These are phyloP conservation scores for Arthromyces matolae DNA, from an alignment of 768 basidiomycete species.

Conservation along the genomic window DNA sequence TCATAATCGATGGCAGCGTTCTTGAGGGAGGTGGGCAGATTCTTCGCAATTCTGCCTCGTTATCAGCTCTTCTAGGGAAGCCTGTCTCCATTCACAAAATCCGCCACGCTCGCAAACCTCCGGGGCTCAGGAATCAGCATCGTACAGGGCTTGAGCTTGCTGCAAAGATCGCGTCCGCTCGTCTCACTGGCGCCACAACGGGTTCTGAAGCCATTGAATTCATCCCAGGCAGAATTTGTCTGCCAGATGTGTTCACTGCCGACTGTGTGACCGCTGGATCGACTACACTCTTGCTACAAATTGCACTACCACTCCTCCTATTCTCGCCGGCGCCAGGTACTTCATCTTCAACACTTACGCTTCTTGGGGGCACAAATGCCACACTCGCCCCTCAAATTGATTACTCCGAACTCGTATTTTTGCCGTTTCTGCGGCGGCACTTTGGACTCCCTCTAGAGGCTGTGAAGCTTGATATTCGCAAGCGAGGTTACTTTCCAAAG, in stretches of 20 bases:
- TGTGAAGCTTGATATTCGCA: slow-evolving; percentile 43
- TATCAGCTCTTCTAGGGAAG: slow-evolving; percentile 62
- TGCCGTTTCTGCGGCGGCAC: slow-evolving; percentile 64
- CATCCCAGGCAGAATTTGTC: slow-evolving; percentile 42
- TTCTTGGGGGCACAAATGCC: slow-evolving; percentile 75
- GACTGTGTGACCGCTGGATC: slow-evolving; percentile 65
- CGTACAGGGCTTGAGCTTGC: slow-evolving; percentile 66
- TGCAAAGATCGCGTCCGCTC: slow-evolving; percentile 54
- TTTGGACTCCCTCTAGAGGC: slow-evolving; percentile 39
- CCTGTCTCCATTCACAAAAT: slow-evolving; percentile 61
- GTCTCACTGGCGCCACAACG: slow-evolving; percentile 49
- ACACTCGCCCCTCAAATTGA: slow-evolving; percentile 71
- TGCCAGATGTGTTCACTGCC: slow-evolving; percentile 38
- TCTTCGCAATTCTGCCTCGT: slow-evolving; percentile 61
- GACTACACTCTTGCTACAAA: slow-evolving; percentile 66
- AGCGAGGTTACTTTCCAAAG: slow-evolving; percentile 69
- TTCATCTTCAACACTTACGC: slow-evolving; percentile 43
- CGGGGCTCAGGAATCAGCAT: slow-evolving; percentile 73
- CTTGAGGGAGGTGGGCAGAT: slow-evolving; percentile 71
- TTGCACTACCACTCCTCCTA: slow-evolving; percentile 64
- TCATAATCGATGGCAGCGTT: slow-evolving; percentile 43
- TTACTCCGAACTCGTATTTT: slow-evolving; percentile 59
- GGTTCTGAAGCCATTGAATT: slow-evolving; percentile 56
- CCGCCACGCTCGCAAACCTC: slow-evolving; percentile 51
- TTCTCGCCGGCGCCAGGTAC: slow-evolving; percentile 38